Base-by-base conservation (phyloP, 23 red algal genomes). In the Agarophyton chilense region DNA sequence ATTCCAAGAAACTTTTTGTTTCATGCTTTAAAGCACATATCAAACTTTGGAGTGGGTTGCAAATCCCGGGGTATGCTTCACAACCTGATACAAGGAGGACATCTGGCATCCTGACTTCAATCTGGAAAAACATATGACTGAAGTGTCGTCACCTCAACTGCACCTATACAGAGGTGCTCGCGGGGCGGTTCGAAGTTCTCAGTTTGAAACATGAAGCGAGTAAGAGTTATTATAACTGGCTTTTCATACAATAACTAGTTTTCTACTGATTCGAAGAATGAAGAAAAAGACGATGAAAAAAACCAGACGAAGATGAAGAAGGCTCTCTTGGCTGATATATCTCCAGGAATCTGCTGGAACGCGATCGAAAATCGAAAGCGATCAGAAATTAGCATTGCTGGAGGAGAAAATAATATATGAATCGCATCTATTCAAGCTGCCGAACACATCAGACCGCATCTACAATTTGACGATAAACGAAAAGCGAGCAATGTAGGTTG, bases 91-190 rank as follows among this genome's bases (percentile, higher is more conserved):
- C 28, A 46, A 79, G 41, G 32, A 53, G 11, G 55, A 66, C 0
- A 22, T 79, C 28, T 90, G 86, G 86, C 86, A 90, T 5, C 46
- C 32, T 13, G 56, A 81, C 34, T 90, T 90, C 44, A 61, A 80
- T 71, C 32, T 73, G 22, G 86, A 90, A 18, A 45, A 52, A 0
- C 36, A 90, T 29, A 74, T 90, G 22, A 52, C 36, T 22, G 73
- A 79, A 17, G 73, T 90, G 10, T 74, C 86, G 1, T 72, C 86
- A 18, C 86, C 86, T 51, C 74, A 72, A 19, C 53, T 90, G 56
- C 81, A 80, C 26, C 29, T 47, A 2, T 32, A 49, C 26, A 35
- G 70, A 52, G 41, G 18, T 18, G 36, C 64, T 70, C 64, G 64
- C n/a, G 64, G n/a, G n/a, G n/a, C n/a, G n/a, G n/a, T n/a, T n/a